A percentile compares a stretch with the other conserved stretches of the same genome.
Evolutionary conservation across 345 rosid species (phyloP).

Genomic region (Cardamine resedifolia): DNA sequence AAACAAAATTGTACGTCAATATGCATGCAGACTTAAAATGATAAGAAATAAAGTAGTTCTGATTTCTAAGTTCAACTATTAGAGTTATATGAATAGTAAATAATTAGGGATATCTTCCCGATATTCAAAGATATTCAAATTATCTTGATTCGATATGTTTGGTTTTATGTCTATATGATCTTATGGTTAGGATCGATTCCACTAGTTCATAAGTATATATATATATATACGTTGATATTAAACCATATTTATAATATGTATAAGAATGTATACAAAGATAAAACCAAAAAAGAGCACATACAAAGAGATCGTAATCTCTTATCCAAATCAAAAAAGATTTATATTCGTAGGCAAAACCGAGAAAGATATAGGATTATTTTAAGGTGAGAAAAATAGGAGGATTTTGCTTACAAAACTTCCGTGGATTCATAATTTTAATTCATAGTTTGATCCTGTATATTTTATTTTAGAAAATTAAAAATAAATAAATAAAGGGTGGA

Average conservation of each 20-base stretch:
- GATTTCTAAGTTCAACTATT: not conserved
- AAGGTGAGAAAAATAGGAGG: constrained; percentile 1
- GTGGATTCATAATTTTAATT: not conserved
- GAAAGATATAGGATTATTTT: not conserved
- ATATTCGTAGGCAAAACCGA: constrained; percentile 29
- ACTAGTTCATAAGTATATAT: not conserved
- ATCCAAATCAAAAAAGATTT: constrained; percentile 36
- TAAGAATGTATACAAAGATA: not conserved
- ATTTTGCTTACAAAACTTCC: not conserved
- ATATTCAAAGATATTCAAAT: constrained; percentile 13
- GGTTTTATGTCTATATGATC: not conserved
- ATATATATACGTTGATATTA: too few relatives aligned
- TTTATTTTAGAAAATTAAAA: not conserved
- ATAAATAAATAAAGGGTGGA: not conserved
- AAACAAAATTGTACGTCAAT: not conserved
- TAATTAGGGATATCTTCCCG: not conserved
- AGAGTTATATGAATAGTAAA: not conserved
- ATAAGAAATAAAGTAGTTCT: too few relatives aligned
- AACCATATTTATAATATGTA: not conserved
- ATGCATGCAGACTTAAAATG: not conserved
- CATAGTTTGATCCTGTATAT: not conserved
- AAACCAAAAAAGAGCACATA: not conserved
- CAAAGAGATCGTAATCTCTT: constrained; percentile 24
- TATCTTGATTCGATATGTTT: constrained; percentile 20
- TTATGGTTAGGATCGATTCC: constrained; percentile 18